phyloP scores from a whole-genome alignment of 805 yeast genomes.

The Metschnikowia borealis region DNA sequence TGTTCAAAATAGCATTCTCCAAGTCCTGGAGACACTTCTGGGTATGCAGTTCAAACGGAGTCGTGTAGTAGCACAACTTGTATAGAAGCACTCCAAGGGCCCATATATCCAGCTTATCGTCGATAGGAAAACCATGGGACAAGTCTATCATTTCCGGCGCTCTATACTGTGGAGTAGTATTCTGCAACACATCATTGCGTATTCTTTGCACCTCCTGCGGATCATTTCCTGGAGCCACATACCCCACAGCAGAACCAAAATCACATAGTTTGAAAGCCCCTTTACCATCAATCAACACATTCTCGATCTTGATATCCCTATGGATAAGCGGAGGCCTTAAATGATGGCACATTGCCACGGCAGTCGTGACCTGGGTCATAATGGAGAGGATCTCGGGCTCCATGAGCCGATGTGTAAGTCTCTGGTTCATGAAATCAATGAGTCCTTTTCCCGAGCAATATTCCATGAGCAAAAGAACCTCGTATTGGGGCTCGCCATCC shows the following conservation, averaged over 20 bases:
- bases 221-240: conserved; percentile 57
- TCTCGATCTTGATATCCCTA: conserved; percentile 79
- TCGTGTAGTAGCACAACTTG: conserved; percentile 74
- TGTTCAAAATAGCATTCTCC: conserved; percentile 60
- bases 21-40: conserved; percentile 35
- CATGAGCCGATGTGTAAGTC: conserved; percentile 60
- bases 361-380: conserved; percentile 66
- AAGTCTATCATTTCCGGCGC: conserved; percentile 83
- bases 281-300: conserved; percentile 59
- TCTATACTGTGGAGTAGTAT: conserved; percentile 82
- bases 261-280: conserved; percentile 71
- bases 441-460: conserved; percentile 71
- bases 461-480: conserved; percentile 78
- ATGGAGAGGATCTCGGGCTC: conserved; percentile 67
- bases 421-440: conserved; percentile 74
- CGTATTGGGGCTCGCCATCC: conserved; percentile 49
- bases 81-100: conserved; percentile 76
- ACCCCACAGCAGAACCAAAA: conserved; percentile 74
- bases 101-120: conserved; percentile 84
- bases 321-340: conserved; percentile 68
- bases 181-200: conserved; percentile 67
- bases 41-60: conserved; percentile 66
- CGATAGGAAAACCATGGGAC: conserved; percentile 62
- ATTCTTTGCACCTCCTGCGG: conserved; percentile 56
- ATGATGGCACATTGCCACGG: conserved; percentile 76